Evolutionary conservation across 768 basidiomycete genomes (phyloP).

Genomic region (Pleurotus sapidus): DNA sequence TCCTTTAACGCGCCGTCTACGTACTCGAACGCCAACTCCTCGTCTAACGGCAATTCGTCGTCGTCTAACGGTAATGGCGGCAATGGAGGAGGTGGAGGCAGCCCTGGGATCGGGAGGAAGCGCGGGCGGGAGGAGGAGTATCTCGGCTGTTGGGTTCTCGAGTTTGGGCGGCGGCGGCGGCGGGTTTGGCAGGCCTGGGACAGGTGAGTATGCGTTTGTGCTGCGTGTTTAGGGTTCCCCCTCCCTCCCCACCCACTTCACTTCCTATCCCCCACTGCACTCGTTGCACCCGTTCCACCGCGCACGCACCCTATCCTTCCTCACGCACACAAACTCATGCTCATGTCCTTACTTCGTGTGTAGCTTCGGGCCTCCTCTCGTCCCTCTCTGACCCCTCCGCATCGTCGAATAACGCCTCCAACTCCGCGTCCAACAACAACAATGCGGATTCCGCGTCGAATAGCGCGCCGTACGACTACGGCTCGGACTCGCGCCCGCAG

Average conservation of each 20-base stretch:
- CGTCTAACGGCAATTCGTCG: too few relatives aligned
- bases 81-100: too few relatives aligned
- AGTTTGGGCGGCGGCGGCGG: background rate
- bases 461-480: slow-evolving; percentile 52
- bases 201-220: slow-evolving; percentile 8
- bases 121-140: background rate
- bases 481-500: slow-evolving; percentile 71
- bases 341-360: background rate
- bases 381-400: background rate
- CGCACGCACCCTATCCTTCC: too few relatives aligned
- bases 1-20: slow-evolving; percentile 38
- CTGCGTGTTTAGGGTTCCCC: too few relatives aligned
- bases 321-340: background rate
- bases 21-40: background rate
- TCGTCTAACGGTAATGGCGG: too few relatives aligned
- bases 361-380: background rate
- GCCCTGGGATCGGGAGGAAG: background rate
- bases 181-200: background rate
- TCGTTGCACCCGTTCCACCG: too few relatives aligned
- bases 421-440: slow-evolving; percentile 24
- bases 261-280: background rate
- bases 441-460: too few relatives aligned
- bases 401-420: slow-evolving; percentile 14
- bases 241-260: background rate
- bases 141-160: background rate